These are phyloP conservation scores for Verticillium tricorpus DNA, from an alignment of 2,329 filamentous ascomycete species.

Conservation along the genomic window DNA sequence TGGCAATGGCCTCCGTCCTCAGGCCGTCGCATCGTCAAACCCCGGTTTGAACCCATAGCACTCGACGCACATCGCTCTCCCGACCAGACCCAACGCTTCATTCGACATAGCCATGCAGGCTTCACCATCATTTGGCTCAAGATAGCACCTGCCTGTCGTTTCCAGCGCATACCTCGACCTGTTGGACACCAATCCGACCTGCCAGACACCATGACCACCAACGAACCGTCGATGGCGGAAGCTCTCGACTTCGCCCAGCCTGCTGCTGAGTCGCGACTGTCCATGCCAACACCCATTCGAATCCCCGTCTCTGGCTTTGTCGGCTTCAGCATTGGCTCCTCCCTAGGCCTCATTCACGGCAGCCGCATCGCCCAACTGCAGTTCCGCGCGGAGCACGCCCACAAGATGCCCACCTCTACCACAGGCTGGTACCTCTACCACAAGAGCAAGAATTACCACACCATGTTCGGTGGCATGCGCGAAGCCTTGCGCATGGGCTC, in stretches of 20 bases:
- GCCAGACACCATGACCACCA: constrained; percentile 5
- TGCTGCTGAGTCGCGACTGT: constrained; percentile 41
- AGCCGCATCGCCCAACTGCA: constrained; percentile 70
- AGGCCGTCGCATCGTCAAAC: neutral
- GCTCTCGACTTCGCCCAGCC: constrained; percentile 24
- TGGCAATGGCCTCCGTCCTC: neutral
- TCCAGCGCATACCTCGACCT: neutral
- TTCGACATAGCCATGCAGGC: neutral
- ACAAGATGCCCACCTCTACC: constrained; percentile 78
- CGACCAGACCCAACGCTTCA: neutral
- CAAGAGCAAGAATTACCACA: constrained; percentile 93
- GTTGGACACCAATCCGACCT: neutral
- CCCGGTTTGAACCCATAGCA: neutral
- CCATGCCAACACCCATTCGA: constrained; percentile 60
- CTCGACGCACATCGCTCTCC: neutral
- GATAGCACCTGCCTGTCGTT: neutral
- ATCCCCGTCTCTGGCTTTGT: constrained; percentile 60
- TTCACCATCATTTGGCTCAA: neutral
- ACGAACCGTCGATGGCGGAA: constrained; percentile 5
- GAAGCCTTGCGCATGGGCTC: constrained; percentile 74
- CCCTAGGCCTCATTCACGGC: constrained; percentile 67
- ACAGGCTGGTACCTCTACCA: constrained; percentile 98
- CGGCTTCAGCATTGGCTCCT: constrained; percentile 64
- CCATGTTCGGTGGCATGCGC: constrained; percentile 69
- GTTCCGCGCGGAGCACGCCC: constrained; percentile 94